These are phyloP conservation scores for Rosa hybrid DNA, from an alignment of 331 rosid species.

Conservation along the genomic window DNA sequence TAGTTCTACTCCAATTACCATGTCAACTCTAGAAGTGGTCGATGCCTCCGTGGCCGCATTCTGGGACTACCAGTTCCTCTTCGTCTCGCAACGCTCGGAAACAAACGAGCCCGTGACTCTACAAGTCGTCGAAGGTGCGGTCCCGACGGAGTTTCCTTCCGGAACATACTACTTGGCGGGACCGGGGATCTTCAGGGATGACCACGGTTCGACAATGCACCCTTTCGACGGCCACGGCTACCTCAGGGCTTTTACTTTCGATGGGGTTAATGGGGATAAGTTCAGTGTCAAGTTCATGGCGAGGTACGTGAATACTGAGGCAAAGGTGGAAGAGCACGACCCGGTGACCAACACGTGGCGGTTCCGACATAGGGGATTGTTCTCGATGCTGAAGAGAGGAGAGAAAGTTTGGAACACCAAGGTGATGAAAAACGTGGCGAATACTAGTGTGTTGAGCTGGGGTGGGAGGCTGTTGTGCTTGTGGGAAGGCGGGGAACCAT, in stretches of 20 bases:
- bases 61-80: conserved; percentile 83
- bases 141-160: conserved; percentile 65
- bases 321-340: conserved; percentile 74
- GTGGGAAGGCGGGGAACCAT: conserved; percentile 88
- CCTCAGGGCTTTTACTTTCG: conserved; percentile 62
- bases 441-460: conserved; percentile 80
- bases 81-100: conserved; percentile 69
- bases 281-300: conserved; percentile 66
- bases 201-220: conserved; percentile 88
- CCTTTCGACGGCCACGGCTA: conserved; percentile 89
- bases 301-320: conserved; percentile 74
- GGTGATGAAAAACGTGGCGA: conserved; percentile 96
- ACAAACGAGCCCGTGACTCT: conserved; percentile 43
- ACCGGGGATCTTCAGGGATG: conserved; percentile 76
- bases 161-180: conserved; percentile 80
- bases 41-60: conserved; percentile 60
- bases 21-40: conserved; percentile 23
- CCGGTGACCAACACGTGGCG: conserved; percentile 54
- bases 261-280: conserved; percentile 14
- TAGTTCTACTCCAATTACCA: conserved; percentile 4
- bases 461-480: conserved; percentile 65
- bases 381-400: conserved; percentile 70
- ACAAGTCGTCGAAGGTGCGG: conserved; percentile 44
- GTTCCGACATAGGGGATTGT: conserved; percentile 73
- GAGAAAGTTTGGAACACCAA: conserved; percentile 69